Evolutionary conservation across 1,284 basidiomycete species (phyloP).

Genomic region (Cutaneotrichosporon spelunceum): DNA sequence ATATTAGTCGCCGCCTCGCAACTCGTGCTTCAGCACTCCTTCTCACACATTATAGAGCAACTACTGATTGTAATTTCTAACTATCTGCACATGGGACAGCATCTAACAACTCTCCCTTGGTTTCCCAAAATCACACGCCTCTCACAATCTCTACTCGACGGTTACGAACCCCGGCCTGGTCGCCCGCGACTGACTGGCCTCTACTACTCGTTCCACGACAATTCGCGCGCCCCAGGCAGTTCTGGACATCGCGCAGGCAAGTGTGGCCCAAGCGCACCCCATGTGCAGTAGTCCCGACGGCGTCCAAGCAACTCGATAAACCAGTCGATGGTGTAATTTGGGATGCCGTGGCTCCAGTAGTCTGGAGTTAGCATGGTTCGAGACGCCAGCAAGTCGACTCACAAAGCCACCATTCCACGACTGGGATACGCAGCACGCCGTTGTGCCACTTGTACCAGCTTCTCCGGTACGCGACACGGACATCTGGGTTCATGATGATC

Average conservation of each 20-base stretch:
- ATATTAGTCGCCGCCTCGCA: neutral
- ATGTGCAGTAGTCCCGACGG: constrained; percentile 37
- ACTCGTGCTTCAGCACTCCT: neutral
- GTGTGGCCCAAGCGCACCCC: constrained; percentile 27
- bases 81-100: neutral
- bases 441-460: constrained; percentile 56
- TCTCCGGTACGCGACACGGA: constrained; percentile 52
- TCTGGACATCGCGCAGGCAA: constrained; percentile 30
- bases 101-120: too few relatives aligned
- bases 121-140: neutral
- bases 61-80: constrained; percentile 1
- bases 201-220: neutral
- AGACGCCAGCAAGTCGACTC: constrained; percentile 13
- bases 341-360: constrained; percentile 32
- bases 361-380: constrained; percentile 16
- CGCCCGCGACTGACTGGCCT: neutral
- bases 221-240: constrained; percentile 22
- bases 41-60: neutral
- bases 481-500: constrained; percentile 56
- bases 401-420: constrained; percentile 56
- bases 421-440: constrained; percentile 54
- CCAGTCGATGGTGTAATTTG: constrained; percentile 29
- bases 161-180: neutral
- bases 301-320: constrained; percentile 27
- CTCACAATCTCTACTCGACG: neutral